Evolutionary conservation across 345 rosid species (phyloP), one percentile per base, ranked within the genome.

Genomic region (Corymbia maculata): DNA sequence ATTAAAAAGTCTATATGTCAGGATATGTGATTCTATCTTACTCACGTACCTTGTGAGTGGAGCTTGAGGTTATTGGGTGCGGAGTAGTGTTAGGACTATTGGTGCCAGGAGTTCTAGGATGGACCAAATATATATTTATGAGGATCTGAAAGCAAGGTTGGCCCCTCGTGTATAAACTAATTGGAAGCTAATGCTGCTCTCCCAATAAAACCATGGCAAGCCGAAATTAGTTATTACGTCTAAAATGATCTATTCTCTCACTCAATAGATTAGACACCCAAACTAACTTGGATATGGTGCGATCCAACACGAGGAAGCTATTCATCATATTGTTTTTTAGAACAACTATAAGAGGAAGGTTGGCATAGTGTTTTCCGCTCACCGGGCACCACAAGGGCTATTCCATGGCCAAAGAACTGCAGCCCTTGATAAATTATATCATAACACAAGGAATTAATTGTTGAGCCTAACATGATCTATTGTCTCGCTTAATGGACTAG

Each of bases 361-460:
- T 55, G 61, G 9, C 12, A 0, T 4, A 12, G 5, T 22, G 61
- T 22, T 2, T 55, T 55, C 12, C 0, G 1, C 61, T 55, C 3
- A 1, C 12, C 1, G 4, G 21, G 0, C 2, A 0, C 61, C 1
- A 9, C 61, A 9, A 1, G 24, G 6, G 6, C 24, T 55, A 22
- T 55, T 55, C 61, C 61, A 21, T 55, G 0, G 28, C 28, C 61
- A 55, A 55, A 55, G 28, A 55, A 55, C 1, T 4, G 61, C 24
- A 2, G 21, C 61, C 4, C 5, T 0, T 22, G 28, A 55, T 5
- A 55, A 22, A 36, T 36, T 2, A 36, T 36, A 36, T 36, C 42
- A 36, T 36, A 36, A 36, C n/a, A n/a, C n/a, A n/a, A n/a, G n/a
- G n/a, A 36, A 36, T 36, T 4, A 36, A 36, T 36, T 36, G 4